These are phyloP conservation scores for Alternaria brassicicola DNA, from an alignment of 2,329 filamentous ascomycete species.

Conservation along the genomic window DNA sequence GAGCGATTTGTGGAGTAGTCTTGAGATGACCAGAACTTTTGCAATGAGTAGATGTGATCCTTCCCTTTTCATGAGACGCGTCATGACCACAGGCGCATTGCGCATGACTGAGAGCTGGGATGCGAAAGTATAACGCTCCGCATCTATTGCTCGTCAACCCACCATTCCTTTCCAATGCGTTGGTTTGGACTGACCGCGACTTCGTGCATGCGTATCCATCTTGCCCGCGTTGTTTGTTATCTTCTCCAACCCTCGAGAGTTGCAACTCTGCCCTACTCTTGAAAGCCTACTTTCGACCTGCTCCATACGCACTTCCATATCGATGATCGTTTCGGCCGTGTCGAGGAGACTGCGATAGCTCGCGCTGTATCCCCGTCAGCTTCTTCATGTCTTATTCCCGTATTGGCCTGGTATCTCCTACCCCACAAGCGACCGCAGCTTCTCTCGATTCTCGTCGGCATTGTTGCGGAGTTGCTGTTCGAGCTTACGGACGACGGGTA, in stretches of 20 bases:
- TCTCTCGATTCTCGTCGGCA: slow-evolving; percentile 68
- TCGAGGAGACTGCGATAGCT: slow-evolving; percentile 88
- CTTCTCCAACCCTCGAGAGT: slow-evolving; percentile 70
- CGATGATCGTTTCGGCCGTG: slow-evolving; percentile 91
- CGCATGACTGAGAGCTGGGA: slow-evolving; percentile 65
- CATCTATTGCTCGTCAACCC: slow-evolving; percentile 45
- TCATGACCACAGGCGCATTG: slow-evolving; percentile 60
- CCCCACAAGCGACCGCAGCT: slow-evolving; percentile 70
- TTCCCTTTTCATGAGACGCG: slow-evolving; percentile 59
- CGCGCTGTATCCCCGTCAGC: slow-evolving; percentile 51
- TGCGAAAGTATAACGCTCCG: slow-evolving; percentile 55
- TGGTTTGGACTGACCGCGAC: slow-evolving; percentile 45
- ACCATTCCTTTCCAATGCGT: slow-evolving; percentile 2
- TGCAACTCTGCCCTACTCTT: slow-evolving; percentile 77
- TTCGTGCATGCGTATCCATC: slow-evolving; percentile 53
- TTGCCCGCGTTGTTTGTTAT: slow-evolving; percentile 66
- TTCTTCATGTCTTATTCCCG: neutral
- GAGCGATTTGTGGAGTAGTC: slow-evolving; percentile 76
- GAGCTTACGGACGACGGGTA: slow-evolving; percentile 66
- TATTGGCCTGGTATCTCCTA: slow-evolving; percentile 42
- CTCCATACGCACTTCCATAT: slow-evolving; percentile 81
- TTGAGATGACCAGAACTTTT: slow-evolving; percentile 72
- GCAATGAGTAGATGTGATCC: slow-evolving; percentile 63
- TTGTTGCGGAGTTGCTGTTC: slow-evolving; percentile 68
- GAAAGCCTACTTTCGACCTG: slow-evolving; percentile 73